phyloP scores from a whole-genome alignment of 768 basidiomycete genomes.

The Macrolepiota albuminosa region DNA sequence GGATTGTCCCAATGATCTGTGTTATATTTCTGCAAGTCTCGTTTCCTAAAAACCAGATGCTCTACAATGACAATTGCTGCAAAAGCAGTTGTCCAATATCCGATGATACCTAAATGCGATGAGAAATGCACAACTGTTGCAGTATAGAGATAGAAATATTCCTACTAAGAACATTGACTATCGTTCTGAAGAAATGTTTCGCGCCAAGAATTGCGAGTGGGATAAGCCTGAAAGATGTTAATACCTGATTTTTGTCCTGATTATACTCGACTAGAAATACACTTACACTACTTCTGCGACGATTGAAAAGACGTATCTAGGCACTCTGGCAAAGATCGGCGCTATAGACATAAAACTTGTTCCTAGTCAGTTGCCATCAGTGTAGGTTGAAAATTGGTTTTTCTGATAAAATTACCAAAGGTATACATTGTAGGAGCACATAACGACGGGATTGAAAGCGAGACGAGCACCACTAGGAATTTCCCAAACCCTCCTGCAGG shows the following conservation, averaged over 20 bases:
- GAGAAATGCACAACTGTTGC: background rate
- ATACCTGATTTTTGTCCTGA: background rate
- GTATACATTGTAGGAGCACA: conserved; percentile 78
- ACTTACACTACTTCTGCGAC: conserved; percentile 64
- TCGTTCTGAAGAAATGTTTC: conserved; percentile 55
- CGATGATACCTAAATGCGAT: conserved; percentile 32
- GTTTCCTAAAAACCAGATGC: conserved; percentile 59
- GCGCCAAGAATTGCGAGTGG: conserved; percentile 69
- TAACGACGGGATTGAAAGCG: conserved; percentile 70
- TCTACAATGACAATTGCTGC: conserved; percentile 57
- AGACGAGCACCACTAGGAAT: conserved; percentile 65
- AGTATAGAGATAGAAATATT: conserved; percentile 9
- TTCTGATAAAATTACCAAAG: conserved; percentile 34
- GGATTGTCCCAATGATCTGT: conserved; percentile 51
- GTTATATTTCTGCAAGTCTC: conserved; percentile 45
- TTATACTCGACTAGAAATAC: background rate
- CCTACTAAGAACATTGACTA: conserved; percentile 61
- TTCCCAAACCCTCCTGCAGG: conserved; percentile 66
- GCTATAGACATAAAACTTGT: conserved; percentile 64
- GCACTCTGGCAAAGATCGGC: conserved; percentile 49
- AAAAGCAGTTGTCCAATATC: conserved; percentile 59
- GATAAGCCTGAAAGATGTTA: conserved; percentile 40
- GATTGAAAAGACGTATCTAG: conserved; percentile 60
- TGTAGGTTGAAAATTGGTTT: background rate
- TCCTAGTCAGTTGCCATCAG: conserved; percentile 19